Base-by-base conservation (phyloP, 2,329 filamentous ascomycete genomes). In the Xylariaceae sp. region DNA sequence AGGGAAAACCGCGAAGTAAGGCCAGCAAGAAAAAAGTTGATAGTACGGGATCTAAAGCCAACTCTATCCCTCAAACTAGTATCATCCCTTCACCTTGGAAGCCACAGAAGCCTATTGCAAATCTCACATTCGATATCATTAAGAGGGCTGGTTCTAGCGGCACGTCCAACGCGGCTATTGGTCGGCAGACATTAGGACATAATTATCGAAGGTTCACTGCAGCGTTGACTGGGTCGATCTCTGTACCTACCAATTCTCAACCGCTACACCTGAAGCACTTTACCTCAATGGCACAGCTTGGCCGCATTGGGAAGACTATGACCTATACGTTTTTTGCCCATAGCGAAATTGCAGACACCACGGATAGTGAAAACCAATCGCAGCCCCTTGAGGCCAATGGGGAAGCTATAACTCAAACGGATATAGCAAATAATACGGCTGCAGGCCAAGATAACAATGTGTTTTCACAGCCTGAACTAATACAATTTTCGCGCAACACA, bases 241-340 rank as follows among this genome's bases (percentile, higher is more conserved):
- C 69, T 5, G 55, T 64, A 63, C 73, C 56, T 4, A 58, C 55
- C 4, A 65, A 72, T 27, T 64, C 64, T n/a, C 75, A 79, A 51
- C 75, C 76, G 15, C 40, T 61, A 11, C 70, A 77, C 43, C 63
- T 78, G 32, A 61, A 67, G 24, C 70, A 73, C 16, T 72, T 77
- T 24, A 69, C 73, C 48, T 67, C 78, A 20, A 65, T 58, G 29
- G 72, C 72, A 42, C 65, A 72, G 37, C 62, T 75, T 4, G 67
- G 67, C 7, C 73, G 75, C 6, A 54, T 68, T 2, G 73, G 73
- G 8, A 77, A 74, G 56, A 75, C 73, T 23, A 72, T 71, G 46
- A 72, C 73, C 8, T 77, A 76, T 55, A 71, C 73, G 39, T 77
- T 75, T 50, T 71, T 68, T 32, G 61, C 67, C 6, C 54, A 58